phyloP scores from a whole-genome alignment of 306 rosid species.

The Rosa lucieae region DNA sequence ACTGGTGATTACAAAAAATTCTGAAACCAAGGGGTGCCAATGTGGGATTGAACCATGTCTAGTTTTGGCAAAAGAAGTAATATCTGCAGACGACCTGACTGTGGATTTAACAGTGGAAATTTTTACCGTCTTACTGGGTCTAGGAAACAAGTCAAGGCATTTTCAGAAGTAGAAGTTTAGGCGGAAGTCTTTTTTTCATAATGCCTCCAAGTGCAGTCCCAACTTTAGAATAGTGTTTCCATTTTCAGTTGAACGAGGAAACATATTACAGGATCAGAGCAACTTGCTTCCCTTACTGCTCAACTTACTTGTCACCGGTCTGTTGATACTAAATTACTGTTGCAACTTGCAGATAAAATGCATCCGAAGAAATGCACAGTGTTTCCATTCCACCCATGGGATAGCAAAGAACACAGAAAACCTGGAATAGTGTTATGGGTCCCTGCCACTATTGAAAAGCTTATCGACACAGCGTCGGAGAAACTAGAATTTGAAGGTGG shows the following conservation, averaged over 20 bases:
- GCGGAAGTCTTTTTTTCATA: neutral
- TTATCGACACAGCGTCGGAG: slow-evolving; percentile 52
- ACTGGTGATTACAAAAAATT: no score
- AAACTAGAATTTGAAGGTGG: slow-evolving; percentile 40
- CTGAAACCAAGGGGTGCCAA: neutral
- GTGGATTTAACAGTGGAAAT: neutral
- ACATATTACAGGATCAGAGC: no score
- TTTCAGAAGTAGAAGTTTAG: neutral
- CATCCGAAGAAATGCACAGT: slow-evolving; percentile 77
- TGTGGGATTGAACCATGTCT: neutral
- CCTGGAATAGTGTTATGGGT: slow-evolving; percentile 78
- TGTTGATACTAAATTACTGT: slow-evolving; percentile 5
- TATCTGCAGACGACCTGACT: neutral
- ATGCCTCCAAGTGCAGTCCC: neutral
- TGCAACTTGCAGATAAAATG: slow-evolving; percentile 52
- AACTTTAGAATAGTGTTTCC: neutral
- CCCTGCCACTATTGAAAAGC: slow-evolving; percentile 68
- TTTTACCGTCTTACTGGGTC: neutral
- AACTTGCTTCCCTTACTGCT: neutral
- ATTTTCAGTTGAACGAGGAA: neutral
- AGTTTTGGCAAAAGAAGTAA: neutral
- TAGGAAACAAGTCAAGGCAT: neutral
- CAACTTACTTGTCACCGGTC: neutral
- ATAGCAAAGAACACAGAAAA: slow-evolving; percentile 55
- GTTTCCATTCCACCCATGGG: slow-evolving; percentile 89